These are phyloP conservation scores for Leptosphaerulina australis DNA, from an alignment of 2,329 filamentous ascomycete genomes.

Conservation along the genomic window DNA sequence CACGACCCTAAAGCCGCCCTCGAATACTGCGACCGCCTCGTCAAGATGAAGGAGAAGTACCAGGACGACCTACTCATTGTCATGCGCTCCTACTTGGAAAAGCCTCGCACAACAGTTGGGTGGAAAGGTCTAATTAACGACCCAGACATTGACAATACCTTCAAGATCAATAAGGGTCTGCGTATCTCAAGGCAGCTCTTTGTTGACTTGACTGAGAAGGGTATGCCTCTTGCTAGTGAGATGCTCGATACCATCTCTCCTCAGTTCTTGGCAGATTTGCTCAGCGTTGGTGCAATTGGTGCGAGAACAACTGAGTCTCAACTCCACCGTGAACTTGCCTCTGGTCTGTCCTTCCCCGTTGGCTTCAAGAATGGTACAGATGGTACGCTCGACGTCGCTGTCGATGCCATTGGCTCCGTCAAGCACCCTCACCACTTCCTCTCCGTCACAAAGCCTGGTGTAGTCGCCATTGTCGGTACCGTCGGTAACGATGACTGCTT, in stretches of 20 bases:
- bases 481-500: slow-evolving; percentile 97
- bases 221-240: slow-evolving; percentile 95
- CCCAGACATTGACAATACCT: slow-evolving; percentile 96
- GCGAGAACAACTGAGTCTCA: slow-evolving; percentile 97
- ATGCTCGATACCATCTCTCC: slow-evolving; percentile 99
- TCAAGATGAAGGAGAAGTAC: slow-evolving; percentile 85
- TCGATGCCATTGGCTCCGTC: slow-evolving; percentile 94
- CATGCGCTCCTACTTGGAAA: slow-evolving; percentile 98
- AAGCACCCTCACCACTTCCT: slow-evolving; percentile 95
- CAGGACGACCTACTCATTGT: slow-evolving; percentile 89
- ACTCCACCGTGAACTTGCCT: slow-evolving; percentile 91
- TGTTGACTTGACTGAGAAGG: slow-evolving; percentile 85
- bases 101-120: slow-evolving; percentile 94
- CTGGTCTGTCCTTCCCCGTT: slow-evolving; percentile 93
- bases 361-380: slow-evolving; percentile 99
- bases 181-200: slow-evolving; percentile 87
- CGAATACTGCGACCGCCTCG: slow-evolving; percentile 86
- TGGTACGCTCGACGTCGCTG: slow-evolving; percentile 83
- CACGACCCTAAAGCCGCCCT: slow-evolving; percentile 91
- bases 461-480: slow-evolving; percentile 93
- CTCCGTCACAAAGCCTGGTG: slow-evolving; percentile 93
- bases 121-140: slow-evolving; percentile 99
- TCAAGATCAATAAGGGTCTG: slow-evolving; percentile 98
- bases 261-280: slow-evolving; percentile 90
- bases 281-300: slow-evolving; percentile 90